Percentiles rank a stretch among this genome's conserved stretches.
phyloP scores from a whole-genome alignment of 169 alveolate species.

The Eimeria maxima region DNA sequence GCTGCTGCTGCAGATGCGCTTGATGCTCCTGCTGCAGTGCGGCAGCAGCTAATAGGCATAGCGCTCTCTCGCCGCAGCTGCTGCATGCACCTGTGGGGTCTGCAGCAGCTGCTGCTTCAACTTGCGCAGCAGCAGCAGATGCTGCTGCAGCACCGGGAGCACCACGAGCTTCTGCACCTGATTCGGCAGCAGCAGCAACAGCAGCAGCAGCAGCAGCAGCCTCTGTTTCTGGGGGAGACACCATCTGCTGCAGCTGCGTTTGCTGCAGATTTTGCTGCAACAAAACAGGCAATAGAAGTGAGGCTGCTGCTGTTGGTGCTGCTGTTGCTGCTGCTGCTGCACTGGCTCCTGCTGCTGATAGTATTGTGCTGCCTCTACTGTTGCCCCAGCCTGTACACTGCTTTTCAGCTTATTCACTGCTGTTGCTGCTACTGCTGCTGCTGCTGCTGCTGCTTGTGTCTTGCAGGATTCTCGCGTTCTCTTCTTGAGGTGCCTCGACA shows the following conservation, averaged over 20 bases:
- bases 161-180: not conserved
- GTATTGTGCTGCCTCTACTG: not conserved
- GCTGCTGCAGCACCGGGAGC: constrained; percentile 11
- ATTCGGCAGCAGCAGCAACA: not conserved
- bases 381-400: not conserved
- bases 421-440: constrained; percentile 5
- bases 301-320: not conserved
- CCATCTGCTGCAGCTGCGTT: not conserved
- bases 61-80: constrained; percentile 7
- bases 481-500: not conserved
- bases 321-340: not conserved
- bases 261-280: not conserved
- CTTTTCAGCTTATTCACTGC: too few relatives aligned
- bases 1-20: too few relatives aligned
- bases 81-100: not conserved
- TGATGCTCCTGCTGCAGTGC: constrained; percentile 19
- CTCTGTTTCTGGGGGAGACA: not conserved
- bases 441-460: constrained; percentile 16
- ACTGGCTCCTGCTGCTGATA: not conserved
- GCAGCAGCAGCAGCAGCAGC: not conserved
- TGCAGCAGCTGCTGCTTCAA: too few relatives aligned
- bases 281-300: not conserved
- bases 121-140: too few relatives aligned
- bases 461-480: not conserved
- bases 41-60: constrained; percentile 18